Percentiles rank a stretch among this genome's conserved stretches.
Conservation (phyloP, 2,329 filamentous ascomycete species). For the Setomelanomma holmii region DNA sequence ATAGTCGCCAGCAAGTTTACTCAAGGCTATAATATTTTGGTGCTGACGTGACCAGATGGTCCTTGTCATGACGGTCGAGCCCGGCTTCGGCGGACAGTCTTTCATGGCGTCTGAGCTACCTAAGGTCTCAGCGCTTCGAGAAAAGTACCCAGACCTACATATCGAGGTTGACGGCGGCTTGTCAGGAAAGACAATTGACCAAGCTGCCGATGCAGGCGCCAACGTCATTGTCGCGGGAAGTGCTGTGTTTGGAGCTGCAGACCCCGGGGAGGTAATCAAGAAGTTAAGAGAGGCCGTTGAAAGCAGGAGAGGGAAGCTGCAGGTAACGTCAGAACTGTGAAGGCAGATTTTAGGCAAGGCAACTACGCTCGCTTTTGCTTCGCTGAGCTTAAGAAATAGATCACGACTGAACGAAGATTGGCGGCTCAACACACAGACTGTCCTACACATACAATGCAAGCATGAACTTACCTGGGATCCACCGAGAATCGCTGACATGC, state of each 20-base stretch:
- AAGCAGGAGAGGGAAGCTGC: constrained; percentile 55
- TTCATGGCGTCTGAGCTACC: constrained; percentile 97
- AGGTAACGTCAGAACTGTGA: constrained; percentile 2
- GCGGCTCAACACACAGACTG: no score
- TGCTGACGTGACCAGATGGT: constrained; percentile 75
- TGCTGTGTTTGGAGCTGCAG: constrained; percentile 91
- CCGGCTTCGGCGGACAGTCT: constrained; percentile 96
- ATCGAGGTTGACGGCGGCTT: constrained; percentile 97
- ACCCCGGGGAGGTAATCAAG: constrained; percentile 86
- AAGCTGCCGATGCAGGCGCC: constrained; percentile 91
- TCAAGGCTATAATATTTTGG: no score
- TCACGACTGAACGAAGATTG: background rate
- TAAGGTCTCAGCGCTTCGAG: constrained; percentile 84
- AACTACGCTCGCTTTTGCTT: no score
- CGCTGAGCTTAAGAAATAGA: no score
- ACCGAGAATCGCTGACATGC: constrained; percentile 12
- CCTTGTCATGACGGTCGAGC: constrained; percentile 96
- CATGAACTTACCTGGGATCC: background rate
- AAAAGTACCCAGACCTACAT: constrained; percentile 87
- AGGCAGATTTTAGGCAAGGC: no score
- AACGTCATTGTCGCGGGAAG: constrained; percentile 98
- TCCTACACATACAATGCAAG: background rate
- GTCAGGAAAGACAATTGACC: constrained; percentile 86
- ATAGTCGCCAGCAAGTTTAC: background rate
- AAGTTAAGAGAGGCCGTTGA: constrained; percentile 82